These are phyloP conservation scores for Lipomyces orientalis DNA, from an alignment of 805 yeast species.

Conservation along the genomic window DNA sequence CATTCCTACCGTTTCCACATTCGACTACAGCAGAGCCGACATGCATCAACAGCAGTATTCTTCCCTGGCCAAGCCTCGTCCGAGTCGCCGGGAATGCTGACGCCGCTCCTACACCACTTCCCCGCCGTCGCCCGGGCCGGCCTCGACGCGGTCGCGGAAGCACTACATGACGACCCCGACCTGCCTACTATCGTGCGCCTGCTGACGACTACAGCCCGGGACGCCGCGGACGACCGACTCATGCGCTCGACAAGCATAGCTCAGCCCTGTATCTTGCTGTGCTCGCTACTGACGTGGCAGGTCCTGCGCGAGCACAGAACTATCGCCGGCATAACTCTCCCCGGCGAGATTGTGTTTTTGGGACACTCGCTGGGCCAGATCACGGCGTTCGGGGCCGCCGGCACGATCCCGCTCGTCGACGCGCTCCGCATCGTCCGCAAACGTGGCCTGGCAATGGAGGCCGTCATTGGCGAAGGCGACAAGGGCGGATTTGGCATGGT, in stretches of 20 bases:
- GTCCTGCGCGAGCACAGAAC: background rate
- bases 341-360: slow-evolving; percentile 8
- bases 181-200: background rate
- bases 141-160: slow-evolving; percentile 9
- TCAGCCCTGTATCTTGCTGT: slow-evolving; percentile 29
- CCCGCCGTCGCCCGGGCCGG: slow-evolving; percentile 11
- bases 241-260: slow-evolving; percentile 30
- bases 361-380: slow-evolving; percentile 37
- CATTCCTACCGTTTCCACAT: background rate
- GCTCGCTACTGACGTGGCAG: slow-evolving; percentile 16
- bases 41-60: slow-evolving; percentile 1
- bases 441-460: slow-evolving; percentile 34
- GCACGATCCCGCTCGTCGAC: slow-evolving; percentile 23
- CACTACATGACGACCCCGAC: slow-evolving; percentile 2
- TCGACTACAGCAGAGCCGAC: background rate
- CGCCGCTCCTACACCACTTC: slow-evolving; percentile 9
- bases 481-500: slow-evolving; percentile 23
- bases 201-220: background rate
- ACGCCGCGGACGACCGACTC: background rate
- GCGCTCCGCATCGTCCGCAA: slow-evolving; percentile 26
- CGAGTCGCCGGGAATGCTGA: slow-evolving; percentile 25
- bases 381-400: slow-evolving; percentile 31
- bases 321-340: background rate
- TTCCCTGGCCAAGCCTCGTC: slow-evolving; percentile 25
- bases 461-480: slow-evolving; percentile 5